Evolutionary conservation across 768 basidiomycete species (phyloP).

Genomic region (Termitomyces sp.): DNA sequence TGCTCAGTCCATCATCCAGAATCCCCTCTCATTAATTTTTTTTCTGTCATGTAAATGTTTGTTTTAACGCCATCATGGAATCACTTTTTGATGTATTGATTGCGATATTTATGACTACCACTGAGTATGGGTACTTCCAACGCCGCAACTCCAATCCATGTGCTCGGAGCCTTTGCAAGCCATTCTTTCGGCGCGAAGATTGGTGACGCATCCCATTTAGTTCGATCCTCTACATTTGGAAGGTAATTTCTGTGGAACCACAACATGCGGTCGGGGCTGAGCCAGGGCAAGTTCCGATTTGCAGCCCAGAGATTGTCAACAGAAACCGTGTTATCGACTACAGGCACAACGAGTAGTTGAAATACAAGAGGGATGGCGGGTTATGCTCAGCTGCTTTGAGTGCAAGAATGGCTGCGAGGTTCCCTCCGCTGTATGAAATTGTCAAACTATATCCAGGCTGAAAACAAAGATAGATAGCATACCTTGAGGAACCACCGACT

Average conservation of each 20-base stretch:
- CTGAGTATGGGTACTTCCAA: too few species aligned
- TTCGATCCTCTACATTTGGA: constrained; percentile 55
- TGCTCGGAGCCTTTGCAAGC: constrained; percentile 46
- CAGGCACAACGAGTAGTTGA: constrained; percentile 69
- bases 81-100: too few species aligned
- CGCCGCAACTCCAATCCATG: constrained; percentile 65
- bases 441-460: neutral
- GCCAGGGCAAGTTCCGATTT: constrained; percentile 56
- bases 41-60: too few species aligned
- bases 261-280: constrained; percentile 60
- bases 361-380: constrained; percentile 52
- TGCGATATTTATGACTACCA: too few species aligned
- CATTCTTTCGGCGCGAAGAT: constrained; percentile 60
- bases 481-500: constrained; percentile 75
- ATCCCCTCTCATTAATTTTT: too few species aligned
- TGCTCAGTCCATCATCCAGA: too few species aligned
- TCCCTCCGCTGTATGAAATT: constrained; percentile 50
- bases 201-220: constrained; percentile 68
- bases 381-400: constrained; percentile 52
- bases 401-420: constrained; percentile 62
- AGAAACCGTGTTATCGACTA: constrained; percentile 67
- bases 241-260: constrained; percentile 75
- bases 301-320: constrained; percentile 48
- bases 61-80: too few species aligned
- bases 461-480: constrained; percentile 6